These are phyloP conservation scores for Hysterium pulicare DNA, from an alignment of 2,329 filamentous ascomycete species.

Conservation along the genomic window DNA sequence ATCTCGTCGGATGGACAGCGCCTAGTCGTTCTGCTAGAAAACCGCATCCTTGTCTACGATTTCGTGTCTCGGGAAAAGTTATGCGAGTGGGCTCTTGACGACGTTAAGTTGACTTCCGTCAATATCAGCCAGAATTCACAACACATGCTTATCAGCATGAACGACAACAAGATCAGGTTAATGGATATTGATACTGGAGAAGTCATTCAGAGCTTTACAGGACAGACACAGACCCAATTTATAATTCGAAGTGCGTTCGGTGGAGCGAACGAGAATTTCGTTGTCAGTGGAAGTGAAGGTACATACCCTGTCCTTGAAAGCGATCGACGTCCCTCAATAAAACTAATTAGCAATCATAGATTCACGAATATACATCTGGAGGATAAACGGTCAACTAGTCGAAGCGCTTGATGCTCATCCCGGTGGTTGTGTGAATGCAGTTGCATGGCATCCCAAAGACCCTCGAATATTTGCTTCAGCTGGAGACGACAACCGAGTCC, in stretches of 20 bases:
- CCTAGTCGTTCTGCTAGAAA: conserved; percentile 72
- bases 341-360: conserved; percentile 42
- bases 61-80: conserved; percentile 70
- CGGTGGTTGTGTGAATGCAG: conserved; percentile 75
- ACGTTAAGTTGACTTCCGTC: conserved; percentile 71
- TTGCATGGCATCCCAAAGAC: conserved; percentile 83
- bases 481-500: conserved; percentile 80
- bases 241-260: conserved; percentile 83
- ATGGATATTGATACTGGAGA: conserved; percentile 72
- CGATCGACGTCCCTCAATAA: conserved; percentile 1
- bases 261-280: conserved; percentile 86
- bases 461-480: conserved; percentile 84
- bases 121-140: conserved; percentile 78
- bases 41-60: conserved; percentile 77
- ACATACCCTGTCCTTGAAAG: conserved; percentile 28
- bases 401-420: conserved; percentile 73
- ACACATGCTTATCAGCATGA: conserved; percentile 77
- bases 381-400: conserved; percentile 74
- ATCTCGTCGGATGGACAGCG: conserved; percentile 76
- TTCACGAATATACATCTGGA: conserved; percentile 80
- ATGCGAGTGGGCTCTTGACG: conserved; percentile 68
- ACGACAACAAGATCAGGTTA: conserved; percentile 71
- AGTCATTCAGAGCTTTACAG: conserved; percentile 70
- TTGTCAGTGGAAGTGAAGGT: conserved; percentile 90
- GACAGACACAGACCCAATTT: conserved; percentile 70